Evolutionary conservation across 768 basidiomycete genomes (phyloP).

Genomic region (Suillus cothurnatus): DNA sequence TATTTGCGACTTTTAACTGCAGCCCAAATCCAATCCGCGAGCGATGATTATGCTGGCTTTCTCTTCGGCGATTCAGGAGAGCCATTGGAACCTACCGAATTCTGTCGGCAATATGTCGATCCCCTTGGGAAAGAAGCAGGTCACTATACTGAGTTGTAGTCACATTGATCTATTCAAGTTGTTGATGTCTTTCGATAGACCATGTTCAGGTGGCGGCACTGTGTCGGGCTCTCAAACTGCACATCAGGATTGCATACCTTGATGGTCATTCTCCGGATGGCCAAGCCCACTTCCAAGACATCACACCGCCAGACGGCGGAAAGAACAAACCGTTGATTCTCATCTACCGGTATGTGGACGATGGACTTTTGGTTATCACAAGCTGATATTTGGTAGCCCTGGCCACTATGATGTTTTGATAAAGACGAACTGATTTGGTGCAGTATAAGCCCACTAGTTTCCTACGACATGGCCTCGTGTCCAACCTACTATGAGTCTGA

Average conservation of each 20-base stretch:
- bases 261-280: slow-evolving; percentile 59
- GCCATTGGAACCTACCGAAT: slow-evolving; percentile 63
- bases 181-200: slow-evolving; percentile 44
- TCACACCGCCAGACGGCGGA: slow-evolving; percentile 39
- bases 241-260: slow-evolving; percentile 78
- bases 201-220: slow-evolving; percentile 84
- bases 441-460: not conserved
- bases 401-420: slow-evolving; percentile 82
- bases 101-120: slow-evolving; percentile 81
- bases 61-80: slow-evolving; percentile 33
- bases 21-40: slow-evolving; percentile 72
- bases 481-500: not conserved
- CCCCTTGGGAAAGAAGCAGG: slow-evolving; percentile 78
- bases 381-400: slow-evolving; percentile 50
- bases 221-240: slow-evolving; percentile 63
- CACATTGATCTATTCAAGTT: not conserved
- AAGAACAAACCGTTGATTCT: slow-evolving; percentile 59
- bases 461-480: not conserved
- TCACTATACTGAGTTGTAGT: slow-evolving; percentile 21
- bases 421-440: slow-evolving; percentile 10
- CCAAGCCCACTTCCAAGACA: slow-evolving; percentile 66
- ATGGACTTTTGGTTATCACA: slow-evolving; percentile 6
- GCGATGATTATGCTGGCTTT: slow-evolving; percentile 66
- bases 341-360: slow-evolving; percentile 66
- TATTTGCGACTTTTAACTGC: slow-evolving; percentile 85